phyloP scores from a whole-genome alignment of 352 stramenopile species.

The Thalassiosira ordinaria region DNA sequence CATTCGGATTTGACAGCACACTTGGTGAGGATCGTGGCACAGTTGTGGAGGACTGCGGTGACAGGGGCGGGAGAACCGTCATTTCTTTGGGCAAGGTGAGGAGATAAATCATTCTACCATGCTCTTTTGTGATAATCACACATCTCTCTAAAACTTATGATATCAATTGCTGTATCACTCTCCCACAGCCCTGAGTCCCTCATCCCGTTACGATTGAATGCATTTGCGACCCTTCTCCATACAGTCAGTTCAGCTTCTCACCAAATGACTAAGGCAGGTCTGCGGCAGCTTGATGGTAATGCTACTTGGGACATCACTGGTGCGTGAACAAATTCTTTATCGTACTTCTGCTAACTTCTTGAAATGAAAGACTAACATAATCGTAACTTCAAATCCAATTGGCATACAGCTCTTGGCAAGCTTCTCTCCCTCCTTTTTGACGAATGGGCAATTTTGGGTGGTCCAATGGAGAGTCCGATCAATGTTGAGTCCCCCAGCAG shows the following conservation, averaged over 20 bases:
- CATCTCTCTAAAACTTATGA: no score
- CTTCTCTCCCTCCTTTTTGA: constrained; percentile 62
- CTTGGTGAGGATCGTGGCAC: constrained; percentile 67
- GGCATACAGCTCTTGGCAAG: constrained; percentile 49
- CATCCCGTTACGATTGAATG: constrained; percentile 80
- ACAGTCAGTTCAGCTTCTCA: constrained; percentile 69
- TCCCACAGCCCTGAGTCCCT: constrained; percentile 74
- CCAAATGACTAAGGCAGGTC: constrained; percentile 74
- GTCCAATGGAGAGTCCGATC: constrained; percentile 44
- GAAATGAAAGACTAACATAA: no score
- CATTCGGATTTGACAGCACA: constrained; percentile 63
- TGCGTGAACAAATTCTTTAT: constrained; percentile 8
- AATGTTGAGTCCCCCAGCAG: constrained; percentile 7
- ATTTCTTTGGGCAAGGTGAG: constrained; percentile 76
- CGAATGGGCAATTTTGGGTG: constrained; percentile 54
- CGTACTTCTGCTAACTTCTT: background rate
- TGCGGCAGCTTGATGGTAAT: constrained; percentile 77
- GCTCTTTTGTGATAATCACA: no score
- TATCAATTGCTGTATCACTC: no score
- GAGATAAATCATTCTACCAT: no score
- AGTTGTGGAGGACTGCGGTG: constrained; percentile 72
- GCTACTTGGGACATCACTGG: constrained; percentile 70
- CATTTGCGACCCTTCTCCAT: constrained; percentile 82
- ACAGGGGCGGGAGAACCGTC: constrained; percentile 72
- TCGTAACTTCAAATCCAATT: no score